Evolutionary conservation across 768 basidiomycete genomes (phyloP).

Genomic region (Calocybe cyanea): DNA sequence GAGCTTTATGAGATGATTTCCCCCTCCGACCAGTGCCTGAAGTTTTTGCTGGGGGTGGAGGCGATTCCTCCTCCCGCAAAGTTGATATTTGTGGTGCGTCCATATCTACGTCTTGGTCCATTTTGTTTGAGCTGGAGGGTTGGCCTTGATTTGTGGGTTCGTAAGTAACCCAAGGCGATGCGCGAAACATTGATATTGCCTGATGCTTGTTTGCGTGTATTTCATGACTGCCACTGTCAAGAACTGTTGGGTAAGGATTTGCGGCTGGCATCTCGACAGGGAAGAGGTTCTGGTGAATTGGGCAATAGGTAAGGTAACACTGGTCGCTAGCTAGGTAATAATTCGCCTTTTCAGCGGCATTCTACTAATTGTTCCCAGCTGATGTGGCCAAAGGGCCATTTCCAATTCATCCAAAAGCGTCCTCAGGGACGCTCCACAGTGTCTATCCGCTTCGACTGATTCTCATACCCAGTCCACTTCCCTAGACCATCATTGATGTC

Average conservation of each 20-base stretch:
- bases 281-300: not conserved
- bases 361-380: conserved; percentile 3
- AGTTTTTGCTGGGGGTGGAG: conserved; percentile 46
- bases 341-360: conserved; percentile 2
- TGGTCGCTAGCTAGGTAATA: not conserved
- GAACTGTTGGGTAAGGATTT: conserved; percentile 16
- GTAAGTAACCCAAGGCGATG: conserved; percentile 60
- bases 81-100: conserved; percentile 83
- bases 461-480: conserved; percentile 69
- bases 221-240: conserved; percentile 19
- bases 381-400: conserved; percentile 5
- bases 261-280: conserved; percentile 14
- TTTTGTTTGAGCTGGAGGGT: conserved; percentile 24
- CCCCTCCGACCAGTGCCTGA: conserved; percentile 22
- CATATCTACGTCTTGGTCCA: conserved; percentile 57
- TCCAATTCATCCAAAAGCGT: conserved; percentile 5
- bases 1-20: conserved; percentile 13
- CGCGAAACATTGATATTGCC: conserved; percentile 50
- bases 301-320: not conserved
- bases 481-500: conserved; percentile 51
- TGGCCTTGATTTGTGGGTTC: conserved; percentile 32
- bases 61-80: conserved; percentile 67
- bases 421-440: conserved; percentile 19
- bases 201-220: conserved; percentile 35
- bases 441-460: conserved; percentile 37